Base-by-base conservation (phyloP, 2,329 filamentous ascomycete species). In the Gnomoniopsis smithogilvyi region DNA sequence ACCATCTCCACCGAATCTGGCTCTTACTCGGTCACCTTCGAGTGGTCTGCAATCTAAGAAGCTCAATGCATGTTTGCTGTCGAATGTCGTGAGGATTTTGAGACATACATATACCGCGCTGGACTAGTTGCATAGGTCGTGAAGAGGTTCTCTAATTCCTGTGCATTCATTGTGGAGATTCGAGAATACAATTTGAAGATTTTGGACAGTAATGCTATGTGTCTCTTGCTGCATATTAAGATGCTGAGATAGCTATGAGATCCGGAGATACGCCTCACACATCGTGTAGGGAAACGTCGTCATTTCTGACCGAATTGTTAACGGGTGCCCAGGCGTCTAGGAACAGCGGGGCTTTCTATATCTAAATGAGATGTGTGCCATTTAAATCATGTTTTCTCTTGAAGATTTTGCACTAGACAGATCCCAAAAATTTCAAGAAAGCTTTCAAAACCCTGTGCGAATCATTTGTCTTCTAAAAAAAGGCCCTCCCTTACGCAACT, bases 1-100 rank as follows among this genome's bases (percentile, higher is more conserved):
- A 43, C 22, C 3, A 22, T 59, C 6, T 59, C 33, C 11, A 17
- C 17, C 21, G 36, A 52, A 38, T 46, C 46, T 10, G 34, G 54
- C 22, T 22, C 51, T 30, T 30, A 46, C 15, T 51, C 57, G 7
- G 57, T 59, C 7, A 59, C 57, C 3, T 59, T 59, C 30, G 17
- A 55, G 34, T 59, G 57, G 57, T 22, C 54, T n/a, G 43, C 43
- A 19, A 46, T 22, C 19, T 46, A 46, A 11, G n/a, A 6, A 11
- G 3, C 21, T 3, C 17, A 22, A 11, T 19, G 15, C 4, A 19
- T 11, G n/a, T 7, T 6, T 46, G 43, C 19, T 46, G 43, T 46
- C 43, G 43, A 46, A 3, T 4, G 11, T n/a, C 17, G 36, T n/a
- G 4, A 30, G 8, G 26, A 30, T 8, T 30, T 30, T 30, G 26